Percentiles rank a stretch among this genome's conserved stretches.
phyloP scores from a whole-genome alignment of 768 basidiomycete species.

The Lactarius trivialis region DNA sequence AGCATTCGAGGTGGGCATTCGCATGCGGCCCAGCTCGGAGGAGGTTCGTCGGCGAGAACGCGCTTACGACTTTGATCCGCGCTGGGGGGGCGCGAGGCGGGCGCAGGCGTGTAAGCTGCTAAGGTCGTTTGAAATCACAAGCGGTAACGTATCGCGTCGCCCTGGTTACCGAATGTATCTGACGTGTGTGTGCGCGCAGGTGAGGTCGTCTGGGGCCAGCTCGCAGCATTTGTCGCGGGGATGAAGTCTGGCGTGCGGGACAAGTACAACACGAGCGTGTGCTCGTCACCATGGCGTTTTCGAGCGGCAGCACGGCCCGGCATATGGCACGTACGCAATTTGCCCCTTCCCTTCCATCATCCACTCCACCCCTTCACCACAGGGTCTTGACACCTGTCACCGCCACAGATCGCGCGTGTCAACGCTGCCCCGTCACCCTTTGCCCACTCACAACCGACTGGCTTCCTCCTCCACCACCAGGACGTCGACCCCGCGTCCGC shows the following conservation, averaged over 20 bases:
- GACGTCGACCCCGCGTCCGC: conserved; percentile 12
- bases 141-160: too few species aligned
- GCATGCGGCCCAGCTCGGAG: conserved; percentile 15
- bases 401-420: conserved; percentile 11
- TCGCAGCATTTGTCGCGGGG: conserved; percentile 15
- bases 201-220: conserved; percentile 21
- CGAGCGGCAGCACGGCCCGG: conserved; percentile 20
- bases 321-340: conserved; percentile 19
- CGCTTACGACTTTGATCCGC: conserved; percentile 13
- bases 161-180: not conserved
- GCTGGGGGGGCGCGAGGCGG: conserved; percentile 7
- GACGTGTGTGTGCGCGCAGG: not conserved
- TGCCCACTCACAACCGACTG: conserved; percentile 4
- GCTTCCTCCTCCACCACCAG: conserved; percentile 20
- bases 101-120: conserved; percentile 7
- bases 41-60: conserved; percentile 12
- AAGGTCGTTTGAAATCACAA: conserved; percentile 14
- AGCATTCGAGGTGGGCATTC: conserved; percentile 8
- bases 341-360: too few species aligned
- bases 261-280: not conserved
- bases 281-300: conserved; percentile 17
- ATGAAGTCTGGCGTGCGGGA: conserved; percentile 20
- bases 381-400: not conserved
- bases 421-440: conserved; percentile 17
- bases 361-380: not conserved